Evolutionary conservation across 2,329 filamentous ascomycete genomes (phyloP).

Genomic region (Cercospora sesami): DNA sequence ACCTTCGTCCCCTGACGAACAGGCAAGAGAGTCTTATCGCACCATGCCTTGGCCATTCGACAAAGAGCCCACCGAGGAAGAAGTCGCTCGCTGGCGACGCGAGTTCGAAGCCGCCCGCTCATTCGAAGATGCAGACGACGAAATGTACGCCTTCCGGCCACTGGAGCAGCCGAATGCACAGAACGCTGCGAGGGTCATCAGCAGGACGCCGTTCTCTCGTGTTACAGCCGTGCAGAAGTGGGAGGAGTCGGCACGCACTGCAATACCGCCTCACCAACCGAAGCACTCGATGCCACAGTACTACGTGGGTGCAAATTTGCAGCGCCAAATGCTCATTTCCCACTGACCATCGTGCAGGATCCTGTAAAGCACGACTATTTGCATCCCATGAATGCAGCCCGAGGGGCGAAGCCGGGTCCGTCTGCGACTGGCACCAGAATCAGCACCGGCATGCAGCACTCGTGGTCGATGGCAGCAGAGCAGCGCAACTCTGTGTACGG

Average conservation of each 20-base stretch:
- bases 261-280: not conserved
- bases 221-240: not conserved
- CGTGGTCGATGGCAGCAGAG: not conserved
- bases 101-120: conserved; percentile 19
- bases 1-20: not conserved
- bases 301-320: not conserved
- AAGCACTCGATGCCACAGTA: not conserved
- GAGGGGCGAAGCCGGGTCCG: not conserved
- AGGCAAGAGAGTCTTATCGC: not conserved
- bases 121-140: conserved; percentile 17
- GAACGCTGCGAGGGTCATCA: not conserved
- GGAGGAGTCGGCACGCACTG: not conserved
- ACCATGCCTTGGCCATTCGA: conserved; percentile 1
- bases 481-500: not conserved
- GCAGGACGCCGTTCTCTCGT: not conserved
- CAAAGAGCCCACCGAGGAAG: conserved; percentile 4
- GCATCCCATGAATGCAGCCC: not conserved
- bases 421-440: not conserved
- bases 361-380: not conserved
- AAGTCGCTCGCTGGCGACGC: conserved; percentile 13
- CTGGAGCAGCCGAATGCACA: not conserved
- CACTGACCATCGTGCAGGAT: not conserved
- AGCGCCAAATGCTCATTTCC: not conserved
- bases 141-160: conserved; percentile 2
- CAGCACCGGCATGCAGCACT: not conserved